phyloP scores from a whole-genome alignment of 331 rosid genomes.

The Pyracantha coccinea region DNA sequence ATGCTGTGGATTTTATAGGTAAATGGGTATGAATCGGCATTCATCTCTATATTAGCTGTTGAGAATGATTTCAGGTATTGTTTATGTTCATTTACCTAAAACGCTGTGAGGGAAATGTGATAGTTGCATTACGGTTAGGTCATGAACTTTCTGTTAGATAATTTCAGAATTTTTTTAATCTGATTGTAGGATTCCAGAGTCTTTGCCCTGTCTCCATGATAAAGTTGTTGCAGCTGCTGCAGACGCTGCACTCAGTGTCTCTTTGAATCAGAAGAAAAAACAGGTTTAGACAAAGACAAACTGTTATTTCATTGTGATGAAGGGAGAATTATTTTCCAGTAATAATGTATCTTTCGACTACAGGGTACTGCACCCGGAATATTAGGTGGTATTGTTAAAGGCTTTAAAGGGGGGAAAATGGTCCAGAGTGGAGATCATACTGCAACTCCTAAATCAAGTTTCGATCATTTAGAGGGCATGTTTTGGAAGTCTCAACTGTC shows the following conservation, averaged over 20 bases:
- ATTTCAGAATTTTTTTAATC: neutral
- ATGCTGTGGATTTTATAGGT: constrained; percentile 32
- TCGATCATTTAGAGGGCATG: constrained; percentile 45
- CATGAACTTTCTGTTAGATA: neutral
- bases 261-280: constrained; percentile 61
- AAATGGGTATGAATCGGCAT: constrained; percentile 71
- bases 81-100: neutral
- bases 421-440: constrained; percentile 20
- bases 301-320: neutral
- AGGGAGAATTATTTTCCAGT: neutral
- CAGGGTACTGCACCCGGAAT: constrained; percentile 62
- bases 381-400: constrained; percentile 79
- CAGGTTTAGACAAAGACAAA: constrained; percentile 39
- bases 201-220: constrained; percentile 80
- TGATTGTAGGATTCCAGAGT: constrained; percentile 55
- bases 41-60: constrained; percentile 60
- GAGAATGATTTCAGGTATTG: constrained; percentile 74
- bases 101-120: neutral
- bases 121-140: neutral
- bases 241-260: constrained; percentile 70
- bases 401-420: constrained; percentile 60
- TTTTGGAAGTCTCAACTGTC: constrained; percentile 40
- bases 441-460: constrained; percentile 34
- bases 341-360: constrained; percentile 12
- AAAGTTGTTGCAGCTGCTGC: constrained; percentile 89